Evolutionary conservation across 192 early-diverging fungal species (phyloP), one percentile per base, ranked within the genome.

Genomic region (Podila epicladia): DNA sequence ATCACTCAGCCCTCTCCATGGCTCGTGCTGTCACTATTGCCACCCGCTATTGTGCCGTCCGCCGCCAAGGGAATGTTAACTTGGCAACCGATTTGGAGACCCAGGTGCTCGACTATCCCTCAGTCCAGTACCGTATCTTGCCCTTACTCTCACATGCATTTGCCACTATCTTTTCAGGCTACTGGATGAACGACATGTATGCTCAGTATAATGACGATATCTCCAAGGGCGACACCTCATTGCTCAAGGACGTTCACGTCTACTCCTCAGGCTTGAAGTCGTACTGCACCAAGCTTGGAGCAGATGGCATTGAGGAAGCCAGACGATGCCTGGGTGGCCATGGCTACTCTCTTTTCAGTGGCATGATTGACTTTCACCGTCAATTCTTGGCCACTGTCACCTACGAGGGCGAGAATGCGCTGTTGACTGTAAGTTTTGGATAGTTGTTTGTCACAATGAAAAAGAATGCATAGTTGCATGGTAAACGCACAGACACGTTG

Each of bases 181-280:
- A 88, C 64, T 85, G 83, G 41, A 88, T 92, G 58, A 64, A 68
- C 4, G 70, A 61, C 2, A 82, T 87, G 75, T 93, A 90, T 71
- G 65, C 84, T 0, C 79, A 91, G 49, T 87, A 87, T 67, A 87
- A 89, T 69, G 61, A 63, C 1, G 82, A 88, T 61, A 76, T 93
- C 8, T 53, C 82, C 35, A 64, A 65, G 5, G 86, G 85, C 20
- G 85, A 93, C 71, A 86, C 89, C 58, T 82, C 72, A 11, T 75
- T 87, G 69, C 76, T 93, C 24, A 88, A 91, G 62, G 91, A 92
- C 63, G 75, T 93, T 0, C 93, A 94, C 68, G 90, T 90, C 22
- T 90, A 87, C 48, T 86, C 89, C 0, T 91, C 89, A 9, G 89
- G 89, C 22, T 87, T 96, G 67, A 96, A 96, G 86, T 92, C 93